Percentiles rank a stretch among this genome's conserved stretches.
Evolutionary conservation across 202 grass and related monocot genomes (phyloP).

Genomic region (Bolboschoenoplectus hybrid): DNA sequence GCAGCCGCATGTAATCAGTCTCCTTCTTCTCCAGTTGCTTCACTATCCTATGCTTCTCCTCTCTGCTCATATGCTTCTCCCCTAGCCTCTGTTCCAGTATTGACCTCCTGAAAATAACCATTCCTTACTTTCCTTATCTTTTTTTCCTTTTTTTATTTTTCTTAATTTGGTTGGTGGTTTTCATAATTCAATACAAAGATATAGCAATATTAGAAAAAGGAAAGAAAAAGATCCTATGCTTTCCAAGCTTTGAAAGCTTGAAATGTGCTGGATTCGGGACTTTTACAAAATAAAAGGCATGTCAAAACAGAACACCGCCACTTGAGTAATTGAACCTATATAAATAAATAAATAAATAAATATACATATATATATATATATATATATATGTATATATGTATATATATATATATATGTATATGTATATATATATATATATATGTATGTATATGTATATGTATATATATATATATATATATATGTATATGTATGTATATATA

Average conservation of each 20-base stretch:
- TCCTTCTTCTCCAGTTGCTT: slow-evolving; percentile 61
- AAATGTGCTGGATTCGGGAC: neutral
- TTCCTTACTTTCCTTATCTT: neutral
- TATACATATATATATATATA: too few species aligned
- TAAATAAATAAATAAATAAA: too few species aligned
- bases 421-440: too few species aligned
- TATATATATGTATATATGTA: too few species aligned
- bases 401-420: too few species aligned
- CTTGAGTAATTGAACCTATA: neutral
- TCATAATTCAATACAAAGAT: slow-evolving; percentile 13
- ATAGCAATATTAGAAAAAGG: neutral
- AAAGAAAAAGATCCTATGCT: neutral
- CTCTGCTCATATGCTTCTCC: slow-evolving; percentile 46
- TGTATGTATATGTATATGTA: too few species aligned
- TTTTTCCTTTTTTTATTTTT: neutral
- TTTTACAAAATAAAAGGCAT: neutral
- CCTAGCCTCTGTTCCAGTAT: slow-evolving; percentile 48
- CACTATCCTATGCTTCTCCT: slow-evolving; percentile 52
- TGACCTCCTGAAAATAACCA: slow-evolving; percentile 38
- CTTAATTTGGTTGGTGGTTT: neutral
- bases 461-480: too few species aligned
- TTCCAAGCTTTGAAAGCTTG: neutral
- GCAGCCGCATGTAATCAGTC: slow-evolving; percentile 55
- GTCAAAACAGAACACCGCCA: neutral
- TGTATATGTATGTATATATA: too few species aligned